Evolutionary conservation across 345 rosid genomes (phyloP).

Genomic region (Populus ilicifolia): DNA sequence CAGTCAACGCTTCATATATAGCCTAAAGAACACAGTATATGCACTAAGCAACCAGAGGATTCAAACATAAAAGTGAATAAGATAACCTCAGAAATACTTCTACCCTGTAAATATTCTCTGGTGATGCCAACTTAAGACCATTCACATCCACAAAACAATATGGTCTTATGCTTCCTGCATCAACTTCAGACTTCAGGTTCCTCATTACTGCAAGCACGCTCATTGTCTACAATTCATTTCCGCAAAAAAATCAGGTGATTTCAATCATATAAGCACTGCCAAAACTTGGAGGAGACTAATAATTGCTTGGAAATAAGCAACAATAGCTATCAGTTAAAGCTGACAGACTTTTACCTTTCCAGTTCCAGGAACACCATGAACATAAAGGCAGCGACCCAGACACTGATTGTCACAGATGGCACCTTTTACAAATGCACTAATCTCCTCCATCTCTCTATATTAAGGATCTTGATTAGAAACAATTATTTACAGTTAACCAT

Average conservation of each 20-base stretch:
- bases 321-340: background rate
- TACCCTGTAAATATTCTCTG: slow-evolving; percentile 85
- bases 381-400: slow-evolving; percentile 83
- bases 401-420: slow-evolving; percentile 86
- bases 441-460: slow-evolving; percentile 84
- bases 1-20: slow-evolving; percentile 87
- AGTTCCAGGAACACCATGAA: slow-evolving; percentile 98
- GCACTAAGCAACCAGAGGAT: slow-evolving; percentile 6
- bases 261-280: background rate
- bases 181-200: slow-evolving; percentile 79
- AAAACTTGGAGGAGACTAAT: slow-evolving; percentile 3
- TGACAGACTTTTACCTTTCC: slow-evolving; percentile 58
- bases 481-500: background rate
- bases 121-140: slow-evolving; percentile 89
- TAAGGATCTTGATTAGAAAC: slow-evolving; percentile 2
- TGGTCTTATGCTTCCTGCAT: slow-evolving; percentile 60
- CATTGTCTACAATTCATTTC: slow-evolving; percentile 55
- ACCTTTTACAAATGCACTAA: slow-evolving; percentile 69
- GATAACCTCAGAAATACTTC: background rate
- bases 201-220: slow-evolving; percentile 82
- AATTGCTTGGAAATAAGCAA: background rate
- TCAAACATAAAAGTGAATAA: background rate
- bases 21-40: slow-evolving; percentile 41
- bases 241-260: slow-evolving; percentile 13
- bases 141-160: slow-evolving; percentile 91